Conservation (phyloP, 2,329 filamentous ascomycete genomes). For the Cladosporium phlei region DNA sequence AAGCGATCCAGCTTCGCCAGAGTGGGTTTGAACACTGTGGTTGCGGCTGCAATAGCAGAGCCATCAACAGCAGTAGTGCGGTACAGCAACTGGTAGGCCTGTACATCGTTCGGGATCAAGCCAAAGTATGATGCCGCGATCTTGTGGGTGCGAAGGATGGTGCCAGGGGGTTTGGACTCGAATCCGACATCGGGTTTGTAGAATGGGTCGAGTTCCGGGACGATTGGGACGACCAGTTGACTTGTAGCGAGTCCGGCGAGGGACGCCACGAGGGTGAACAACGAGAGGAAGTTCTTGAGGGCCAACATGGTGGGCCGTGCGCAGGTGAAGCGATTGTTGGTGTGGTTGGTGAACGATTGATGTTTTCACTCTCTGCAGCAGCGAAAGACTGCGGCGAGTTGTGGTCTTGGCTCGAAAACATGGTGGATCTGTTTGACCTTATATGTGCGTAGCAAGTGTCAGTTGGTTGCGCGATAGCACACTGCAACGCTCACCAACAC, state of each 20-base stretch:
- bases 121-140: constrained; percentile 22
- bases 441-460: no score
- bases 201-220: constrained; percentile 25
- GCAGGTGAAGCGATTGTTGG: no score
- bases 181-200: constrained; percentile 26
- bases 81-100: constrained; percentile 25
- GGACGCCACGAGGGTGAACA: not conserved
- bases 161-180: constrained; percentile 20
- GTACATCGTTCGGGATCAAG: constrained; percentile 20
- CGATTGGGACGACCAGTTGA: constrained; percentile 2
- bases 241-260: not conserved
- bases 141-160: constrained; percentile 22
- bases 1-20: constrained; percentile 23
- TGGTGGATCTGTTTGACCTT: no score
- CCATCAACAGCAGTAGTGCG: constrained; percentile 25
- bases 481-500: no score
- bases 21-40: constrained; percentile 25
- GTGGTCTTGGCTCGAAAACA: not conserved
- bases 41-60: constrained; percentile 24
- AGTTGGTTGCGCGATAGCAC: no score
- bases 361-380: not conserved
- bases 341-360: no score
- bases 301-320: constrained; percentile 7
- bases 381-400: not conserved
- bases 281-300: not conserved